phyloP scores from a whole-genome alignment of 2,329 filamentous ascomycete species.

The Talaromyces sp. region DNA sequence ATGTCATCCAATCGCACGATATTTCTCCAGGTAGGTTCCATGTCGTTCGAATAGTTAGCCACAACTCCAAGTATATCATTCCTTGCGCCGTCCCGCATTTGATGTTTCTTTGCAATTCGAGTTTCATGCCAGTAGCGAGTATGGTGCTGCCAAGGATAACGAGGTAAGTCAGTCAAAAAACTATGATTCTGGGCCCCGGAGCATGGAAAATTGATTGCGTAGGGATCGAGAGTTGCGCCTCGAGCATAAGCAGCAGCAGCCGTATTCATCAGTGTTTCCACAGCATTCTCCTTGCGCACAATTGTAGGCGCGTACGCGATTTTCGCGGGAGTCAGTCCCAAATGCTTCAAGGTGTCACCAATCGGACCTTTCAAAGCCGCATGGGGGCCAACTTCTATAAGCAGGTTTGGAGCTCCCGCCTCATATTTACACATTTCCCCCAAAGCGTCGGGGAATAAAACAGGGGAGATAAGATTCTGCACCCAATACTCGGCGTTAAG shows the following conservation, averaged over 20 bases:
- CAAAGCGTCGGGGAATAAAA: slow-evolving; percentile 33
- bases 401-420: background rate
- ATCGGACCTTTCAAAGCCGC: slow-evolving; percentile 29
- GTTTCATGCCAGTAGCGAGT: slow-evolving; percentile 21
- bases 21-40: slow-evolving; percentile 31
- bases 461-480: slow-evolving; percentile 33
- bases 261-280: slow-evolving; percentile 11
- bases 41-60: slow-evolving; percentile 24
- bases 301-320: slow-evolving; percentile 30
- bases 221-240: slow-evolving; percentile 8
- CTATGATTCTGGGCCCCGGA: slow-evolving; percentile 7
- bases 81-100: slow-evolving; percentile 1
- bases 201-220: slow-evolving; percentile 14
- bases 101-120: slow-evolving; percentile 19
- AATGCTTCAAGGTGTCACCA: slow-evolving; percentile 17
- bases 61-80: slow-evolving; percentile 19
- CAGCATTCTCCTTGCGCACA: slow-evolving; percentile 35
- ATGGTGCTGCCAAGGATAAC: slow-evolving; percentile 25
- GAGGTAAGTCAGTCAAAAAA: slow-evolving; percentile 21
- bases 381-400: slow-evolving; percentile 35
- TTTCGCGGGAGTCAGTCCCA: background rate
- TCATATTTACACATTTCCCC: slow-evolving; percentile 17
- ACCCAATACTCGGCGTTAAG: slow-evolving; percentile 31
- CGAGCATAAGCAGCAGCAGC: slow-evolving; percentile 2
- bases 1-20: slow-evolving; percentile 30